These are phyloP conservation scores for Lactifluus piperatus DNA, from an alignment of 768 basidiomycete genomes.

Conservation along the genomic window DNA sequence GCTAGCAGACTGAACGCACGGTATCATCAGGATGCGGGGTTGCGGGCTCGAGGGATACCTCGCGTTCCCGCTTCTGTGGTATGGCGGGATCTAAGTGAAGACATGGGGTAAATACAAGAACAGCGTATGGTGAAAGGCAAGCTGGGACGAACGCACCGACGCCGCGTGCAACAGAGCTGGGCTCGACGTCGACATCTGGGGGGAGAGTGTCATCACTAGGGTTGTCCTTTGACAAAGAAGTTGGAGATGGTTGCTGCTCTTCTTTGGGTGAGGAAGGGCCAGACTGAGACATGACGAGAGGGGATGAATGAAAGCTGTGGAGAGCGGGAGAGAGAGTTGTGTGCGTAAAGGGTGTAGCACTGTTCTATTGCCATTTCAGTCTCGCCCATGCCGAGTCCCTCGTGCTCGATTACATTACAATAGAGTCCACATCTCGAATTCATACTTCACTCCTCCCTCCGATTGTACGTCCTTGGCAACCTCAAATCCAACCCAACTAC, in stretches of 20 bases:
- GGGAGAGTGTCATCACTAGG: background rate
- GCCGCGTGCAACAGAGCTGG: slow-evolving; percentile 15
- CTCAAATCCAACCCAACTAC: slow-evolving; percentile 72
- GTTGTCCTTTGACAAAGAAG: background rate
- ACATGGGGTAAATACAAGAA: background rate
- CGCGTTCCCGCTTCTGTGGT: slow-evolving; percentile 58
- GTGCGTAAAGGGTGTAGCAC: background rate
- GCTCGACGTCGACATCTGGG: slow-evolving; percentile 10
- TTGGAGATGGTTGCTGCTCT: background rate
- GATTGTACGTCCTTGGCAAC: slow-evolving; percentile 68
- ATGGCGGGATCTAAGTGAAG: slow-evolving; percentile 41
- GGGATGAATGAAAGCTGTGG: background rate
- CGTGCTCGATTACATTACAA: too few species aligned
- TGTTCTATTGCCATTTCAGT: slow-evolving; percentile 6
- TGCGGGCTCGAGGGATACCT: slow-evolving; percentile 64
- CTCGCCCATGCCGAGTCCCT: background rate
- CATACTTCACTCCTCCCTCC: slow-evolving; percentile 79
- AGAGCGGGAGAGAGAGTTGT: slow-evolving; percentile 2
- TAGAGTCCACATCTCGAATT: slow-evolving; percentile 99
- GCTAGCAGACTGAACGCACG: slow-evolving; percentile 25
- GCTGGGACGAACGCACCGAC: slow-evolving; percentile 6
- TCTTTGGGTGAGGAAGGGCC: background rate
- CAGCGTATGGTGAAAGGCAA: background rate
- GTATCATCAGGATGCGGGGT: slow-evolving; percentile 28
- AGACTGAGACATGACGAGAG: slow-evolving; percentile 10